Conservation (phyloP, 2,329 filamentous ascomycete genomes). For the Tolypocladium endophyticum region DNA sequence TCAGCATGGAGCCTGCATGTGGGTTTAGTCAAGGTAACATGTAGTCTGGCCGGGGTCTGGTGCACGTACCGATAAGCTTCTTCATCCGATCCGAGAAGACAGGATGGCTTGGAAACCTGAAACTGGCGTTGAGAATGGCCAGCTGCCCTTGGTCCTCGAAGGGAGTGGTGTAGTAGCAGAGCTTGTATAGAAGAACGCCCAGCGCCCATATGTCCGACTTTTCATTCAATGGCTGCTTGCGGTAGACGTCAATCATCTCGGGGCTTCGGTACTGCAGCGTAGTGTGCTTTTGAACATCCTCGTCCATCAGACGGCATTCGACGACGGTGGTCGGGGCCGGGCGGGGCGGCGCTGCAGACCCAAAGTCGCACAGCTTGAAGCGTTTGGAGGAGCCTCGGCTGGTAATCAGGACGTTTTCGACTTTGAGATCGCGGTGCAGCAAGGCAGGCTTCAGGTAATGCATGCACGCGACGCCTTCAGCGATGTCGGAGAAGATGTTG, state of each 20-base stretch:
- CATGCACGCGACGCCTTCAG: constrained; percentile 96
- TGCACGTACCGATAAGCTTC: constrained; percentile 63
- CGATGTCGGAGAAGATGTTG: constrained; percentile 91
- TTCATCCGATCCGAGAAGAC: constrained; percentile 84
- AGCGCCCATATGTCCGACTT: constrained; percentile 98
- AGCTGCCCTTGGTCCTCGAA: constrained; percentile 97
- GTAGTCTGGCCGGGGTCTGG: too few relatives aligned
- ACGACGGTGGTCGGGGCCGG: constrained; percentile 76
- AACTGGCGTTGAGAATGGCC: constrained; percentile 92
- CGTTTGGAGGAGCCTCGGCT: constrained; percentile 52
- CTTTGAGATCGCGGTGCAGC: constrained; percentile 89
- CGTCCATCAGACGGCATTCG: constrained; percentile 87
- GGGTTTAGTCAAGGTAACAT: background rate
- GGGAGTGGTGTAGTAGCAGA: constrained; percentile 98
- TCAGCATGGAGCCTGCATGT: constrained; percentile 69
- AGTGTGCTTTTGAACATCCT: constrained; percentile 94
- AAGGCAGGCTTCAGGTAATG: constrained; percentile 93
- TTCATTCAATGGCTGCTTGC: constrained; percentile 92
- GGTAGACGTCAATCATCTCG: constrained; percentile 97
- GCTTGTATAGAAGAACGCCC: constrained; percentile 89
- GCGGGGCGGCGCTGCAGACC: constrained; percentile 74
- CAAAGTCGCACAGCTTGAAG: constrained; percentile 98
- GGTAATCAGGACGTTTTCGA: constrained; percentile 93
- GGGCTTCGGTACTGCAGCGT: constrained; percentile 96
- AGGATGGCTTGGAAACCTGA: constrained; percentile 82